A percentile compares a stretch with the other conserved stretches of the same genome.
Conservation (phyloP, 2,329 filamentous ascomycete species). For the Huntiella savannae region DNA sequence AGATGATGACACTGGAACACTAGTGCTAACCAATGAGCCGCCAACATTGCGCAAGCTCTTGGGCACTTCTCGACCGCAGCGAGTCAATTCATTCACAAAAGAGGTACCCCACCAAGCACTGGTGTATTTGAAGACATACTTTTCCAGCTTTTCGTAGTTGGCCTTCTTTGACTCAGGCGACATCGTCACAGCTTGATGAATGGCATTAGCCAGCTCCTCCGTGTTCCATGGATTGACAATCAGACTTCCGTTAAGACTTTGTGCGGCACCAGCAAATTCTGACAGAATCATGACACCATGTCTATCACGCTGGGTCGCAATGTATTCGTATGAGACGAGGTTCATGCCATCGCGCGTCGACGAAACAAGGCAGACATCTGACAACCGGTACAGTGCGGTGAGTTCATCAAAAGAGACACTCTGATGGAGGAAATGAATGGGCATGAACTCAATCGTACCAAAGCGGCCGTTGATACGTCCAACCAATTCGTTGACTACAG, state of each 20-base stretch:
- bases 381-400: slow-evolving; percentile 79
- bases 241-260: slow-evolving; percentile 79
- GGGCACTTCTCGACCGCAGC: slow-evolving; percentile 24
- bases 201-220: slow-evolving; percentile 78
- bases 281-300: slow-evolving; percentile 90
- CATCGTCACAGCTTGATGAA: slow-evolving; percentile 96
- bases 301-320: slow-evolving; percentile 74
- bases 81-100: slow-evolving; percentile 69
- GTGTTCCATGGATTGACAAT: slow-evolving; percentile 99
- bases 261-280: slow-evolving; percentile 89
- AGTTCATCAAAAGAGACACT: slow-evolving; percentile 89
- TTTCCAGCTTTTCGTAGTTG: slow-evolving; percentile 82
- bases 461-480: slow-evolving; percentile 95
- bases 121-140: slow-evolving; percentile 95
- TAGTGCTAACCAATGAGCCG: slow-evolving; percentile 14
- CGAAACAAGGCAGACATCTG: slow-evolving; percentile 79
- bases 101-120: slow-evolving; percentile 92
- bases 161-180: slow-evolving; percentile 65
- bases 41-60: slow-evolving; percentile 25
- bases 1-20: slow-evolving; percentile 9
- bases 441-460: slow-evolving; percentile 95
- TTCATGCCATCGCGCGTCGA: slow-evolving; percentile 99
- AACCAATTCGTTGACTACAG: slow-evolving; percentile 90
- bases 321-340: slow-evolving; percentile 94
- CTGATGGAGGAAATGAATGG: slow-evolving; percentile 96